Evolutionary conservation across 306 rosid genomes (phyloP), one percentile per base, ranked within the genome.

Genomic region (Senna siamea): DNA sequence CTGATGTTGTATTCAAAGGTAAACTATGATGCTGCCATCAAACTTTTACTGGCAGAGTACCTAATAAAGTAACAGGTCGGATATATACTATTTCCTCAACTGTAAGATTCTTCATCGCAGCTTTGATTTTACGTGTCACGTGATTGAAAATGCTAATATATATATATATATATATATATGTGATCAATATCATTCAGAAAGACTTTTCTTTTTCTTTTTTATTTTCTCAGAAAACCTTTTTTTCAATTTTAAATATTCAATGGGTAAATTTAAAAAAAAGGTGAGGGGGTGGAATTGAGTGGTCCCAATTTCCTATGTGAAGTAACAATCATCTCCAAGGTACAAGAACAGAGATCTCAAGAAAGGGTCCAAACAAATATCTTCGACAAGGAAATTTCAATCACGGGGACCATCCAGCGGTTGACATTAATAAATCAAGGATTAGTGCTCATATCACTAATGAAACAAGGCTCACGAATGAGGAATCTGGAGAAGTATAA

Each of bases 231-330:
- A n/a, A n/a, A n/a, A n/a, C n/a, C n/a, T n/a, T n/a, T n/a, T n/a
- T n/a, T n/a, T n/a, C n/a, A n/a, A n/a, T n/a, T n/a, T n/a, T n/a
- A n/a, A n/a, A n/a, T n/a, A n/a, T n/a, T n/a, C n/a, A n/a, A n/a
- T n/a, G n/a, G n/a, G n/a, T n/a, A n/a, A n/a, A n/a, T n/a, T n/a
- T n/a, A n/a, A n/a, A n/a, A n/a, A n/a, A n/a, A n/a, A n/a, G n/a
- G n/a, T n/a, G n/a, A n/a, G n/a, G n/a, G n/a, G n/a, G n/a, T n/a
- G n/a, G n/a, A 69, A 59, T 3, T 69, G 14, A 4, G 84, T 79
- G 87, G 87, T 83, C 87, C 87, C 81, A 53, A 60, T 66, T 72
- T 40, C n/a, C 35, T 41, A 37, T 83, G 87, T 53, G 79, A 76
- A 61, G 81, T 83, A 51, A 55, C 84, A 22, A 76, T 83, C 84